Percentiles rank a stretch among this genome's conserved stretches.
Evolutionary conservation across 2,329 filamentous ascomycete species (phyloP).

Genomic region (Dothistroma septosporum): DNA sequence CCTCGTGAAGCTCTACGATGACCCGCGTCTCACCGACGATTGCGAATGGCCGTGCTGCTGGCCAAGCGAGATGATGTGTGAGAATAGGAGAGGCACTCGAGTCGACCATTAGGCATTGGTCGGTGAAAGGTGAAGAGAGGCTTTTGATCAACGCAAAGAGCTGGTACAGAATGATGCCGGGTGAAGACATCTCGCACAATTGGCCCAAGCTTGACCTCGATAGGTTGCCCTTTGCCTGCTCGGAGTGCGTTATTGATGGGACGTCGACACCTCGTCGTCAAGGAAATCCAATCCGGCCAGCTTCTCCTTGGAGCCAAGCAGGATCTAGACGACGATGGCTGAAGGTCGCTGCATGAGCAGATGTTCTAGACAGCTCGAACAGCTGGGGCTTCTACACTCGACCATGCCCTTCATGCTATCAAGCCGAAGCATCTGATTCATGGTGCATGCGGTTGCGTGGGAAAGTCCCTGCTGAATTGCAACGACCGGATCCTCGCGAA

Average conservation of each 20-base stretch:
- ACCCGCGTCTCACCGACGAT: not conserved
- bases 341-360: not conserved
- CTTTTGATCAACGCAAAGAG: not conserved
- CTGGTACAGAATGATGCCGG: not conserved
- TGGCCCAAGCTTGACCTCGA: not conserved
- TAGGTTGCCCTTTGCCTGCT: not conserved
- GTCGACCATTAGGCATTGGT: not conserved
- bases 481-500: too few relatives aligned
- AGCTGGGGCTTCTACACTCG: not conserved
- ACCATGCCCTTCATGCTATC: not conserved
- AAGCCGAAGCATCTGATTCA: too few relatives aligned
- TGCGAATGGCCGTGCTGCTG: not conserved
- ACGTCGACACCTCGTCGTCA: not conserved
- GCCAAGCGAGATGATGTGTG: not conserved
- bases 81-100: not conserved
- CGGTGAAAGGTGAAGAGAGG: not conserved
- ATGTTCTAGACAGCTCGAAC: not conserved
- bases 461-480: too few relatives aligned
- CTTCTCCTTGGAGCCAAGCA: constrained; percentile 1
- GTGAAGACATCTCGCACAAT: not conserved
- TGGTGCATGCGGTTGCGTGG: not conserved
- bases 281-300: not conserved
- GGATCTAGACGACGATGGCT: not conserved
- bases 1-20: not conserved
- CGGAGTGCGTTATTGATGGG: not conserved